Conservation (phyloP, 176 grass and related monocot genomes). For the Aegilops umbellulata region DNA sequence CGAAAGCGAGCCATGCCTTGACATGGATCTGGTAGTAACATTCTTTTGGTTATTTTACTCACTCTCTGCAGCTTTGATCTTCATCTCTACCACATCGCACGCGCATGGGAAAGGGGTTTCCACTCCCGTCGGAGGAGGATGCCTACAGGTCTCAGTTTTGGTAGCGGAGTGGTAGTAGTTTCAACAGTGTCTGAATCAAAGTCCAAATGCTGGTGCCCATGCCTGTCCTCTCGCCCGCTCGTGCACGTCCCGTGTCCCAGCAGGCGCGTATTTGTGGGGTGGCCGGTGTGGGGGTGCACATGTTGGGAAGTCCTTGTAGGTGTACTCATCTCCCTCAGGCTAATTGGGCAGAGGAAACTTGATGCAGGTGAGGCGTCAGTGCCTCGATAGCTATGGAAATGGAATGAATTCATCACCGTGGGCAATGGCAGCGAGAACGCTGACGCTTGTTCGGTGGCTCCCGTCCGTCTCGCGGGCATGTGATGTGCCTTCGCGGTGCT, state of each 20-base stretch:
- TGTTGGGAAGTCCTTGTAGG: background rate
- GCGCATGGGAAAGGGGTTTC: background rate
- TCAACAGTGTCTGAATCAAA: background rate
- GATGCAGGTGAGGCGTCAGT: background rate
- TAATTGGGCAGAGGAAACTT: background rate
- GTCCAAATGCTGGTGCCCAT: background rate
- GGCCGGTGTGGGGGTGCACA: background rate
- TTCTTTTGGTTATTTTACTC: constrained; percentile 19
- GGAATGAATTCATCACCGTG: no score
- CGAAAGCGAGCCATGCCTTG: background rate
- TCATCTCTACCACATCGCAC: background rate
- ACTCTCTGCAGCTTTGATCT: background rate
- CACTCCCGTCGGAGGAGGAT: background rate
- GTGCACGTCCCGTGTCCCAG: background rate
- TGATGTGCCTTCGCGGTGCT: background rate
- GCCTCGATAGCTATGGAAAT: background rate
- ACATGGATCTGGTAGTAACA: background rate
- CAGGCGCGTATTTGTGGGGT: background rate
- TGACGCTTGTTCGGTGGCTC: constrained; percentile 25
- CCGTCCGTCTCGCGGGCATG: background rate
- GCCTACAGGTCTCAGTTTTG: background rate
- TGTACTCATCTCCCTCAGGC: background rate
- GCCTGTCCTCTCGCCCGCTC: background rate
- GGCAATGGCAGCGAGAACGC: background rate
- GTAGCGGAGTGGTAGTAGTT: background rate